phyloP scores from a whole-genome alignment of 306 rosid species.

The Cicer chorassanicum region DNA sequence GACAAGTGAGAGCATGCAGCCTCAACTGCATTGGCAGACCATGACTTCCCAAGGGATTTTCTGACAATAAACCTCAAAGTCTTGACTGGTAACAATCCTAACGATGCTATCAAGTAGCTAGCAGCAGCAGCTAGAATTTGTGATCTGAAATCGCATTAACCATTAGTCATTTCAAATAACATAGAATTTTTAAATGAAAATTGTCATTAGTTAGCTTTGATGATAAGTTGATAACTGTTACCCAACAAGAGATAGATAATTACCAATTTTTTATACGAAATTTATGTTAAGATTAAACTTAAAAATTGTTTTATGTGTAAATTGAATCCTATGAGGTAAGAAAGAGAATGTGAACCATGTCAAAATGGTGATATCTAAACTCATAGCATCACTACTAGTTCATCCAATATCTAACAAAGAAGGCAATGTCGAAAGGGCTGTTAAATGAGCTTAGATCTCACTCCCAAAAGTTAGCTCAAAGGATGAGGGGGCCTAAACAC shows the following conservation, averaged over 20 bases:
- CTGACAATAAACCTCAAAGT: conserved; percentile 62
- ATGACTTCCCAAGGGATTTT: conserved; percentile 67
- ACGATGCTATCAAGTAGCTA: conserved; percentile 57
- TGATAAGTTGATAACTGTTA: conserved; percentile 26
- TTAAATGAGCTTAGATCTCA: too few relatives aligned
- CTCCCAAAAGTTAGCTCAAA: too few relatives aligned
- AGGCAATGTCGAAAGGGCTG: conserved; percentile 28
- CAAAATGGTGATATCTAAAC: conserved; percentile 35
- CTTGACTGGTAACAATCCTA: conserved; percentile 68
- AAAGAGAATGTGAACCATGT: conserved; percentile 32
- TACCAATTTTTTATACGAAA: conserved; percentile 14
- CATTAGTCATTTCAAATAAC: conserved; percentile 39
- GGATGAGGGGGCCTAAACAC: too few relatives aligned
- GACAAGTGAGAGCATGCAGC: conserved; percentile 84
- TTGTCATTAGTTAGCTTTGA: neutral
- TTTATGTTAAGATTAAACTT: conserved; percentile 24
- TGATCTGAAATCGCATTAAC: conserved; percentile 62
- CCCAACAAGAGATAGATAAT: conserved; percentile 30
- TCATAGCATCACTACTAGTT: conserved; percentile 13
- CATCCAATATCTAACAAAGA: conserved; percentile 29
- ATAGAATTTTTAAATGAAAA: conserved; percentile 33
- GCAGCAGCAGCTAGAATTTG: conserved; percentile 54
- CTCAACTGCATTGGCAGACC: conserved; percentile 81
- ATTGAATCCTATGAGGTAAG: conserved; percentile 1
- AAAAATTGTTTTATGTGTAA: conserved; percentile 7